Evolutionary conservation across 208 protist genomes (phyloP).

Genomic region (Trypanosoma brucei): DNA sequence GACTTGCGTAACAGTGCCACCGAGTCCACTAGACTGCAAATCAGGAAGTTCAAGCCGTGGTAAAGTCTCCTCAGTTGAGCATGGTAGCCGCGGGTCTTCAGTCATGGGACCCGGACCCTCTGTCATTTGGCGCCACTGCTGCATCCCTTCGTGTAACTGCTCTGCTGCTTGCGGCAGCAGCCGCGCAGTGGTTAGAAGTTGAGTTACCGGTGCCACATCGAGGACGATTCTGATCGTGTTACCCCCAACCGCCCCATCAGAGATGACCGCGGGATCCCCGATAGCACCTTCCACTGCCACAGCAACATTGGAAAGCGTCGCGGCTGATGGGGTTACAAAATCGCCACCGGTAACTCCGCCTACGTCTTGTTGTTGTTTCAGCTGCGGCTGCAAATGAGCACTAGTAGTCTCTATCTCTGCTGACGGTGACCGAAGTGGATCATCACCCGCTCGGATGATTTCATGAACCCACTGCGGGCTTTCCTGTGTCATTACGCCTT

Average conservation of each 20-base stretch:
- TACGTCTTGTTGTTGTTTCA: not conserved
- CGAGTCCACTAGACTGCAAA: too few relatives aligned
- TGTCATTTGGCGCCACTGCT: not conserved
- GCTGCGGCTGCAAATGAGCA: not conserved
- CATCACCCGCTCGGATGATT: constrained; percentile 11
- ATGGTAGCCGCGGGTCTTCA: too few relatives aligned
- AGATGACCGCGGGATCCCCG: constrained; percentile 6
- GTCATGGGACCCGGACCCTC: too few relatives aligned
- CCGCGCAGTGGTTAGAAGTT: constrained; percentile 4
- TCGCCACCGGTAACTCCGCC: not conserved
- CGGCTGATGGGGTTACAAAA: not conserved
- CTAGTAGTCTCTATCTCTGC: not conserved
- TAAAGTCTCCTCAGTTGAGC: too few relatives aligned
- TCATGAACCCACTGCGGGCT: constrained; percentile 20
- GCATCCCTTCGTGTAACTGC: not conserved
- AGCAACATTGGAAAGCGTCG: constrained; percentile 4
- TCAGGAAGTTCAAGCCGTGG: too few relatives aligned
- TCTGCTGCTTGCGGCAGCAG: not conserved
- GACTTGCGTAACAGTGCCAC: too few relatives aligned
- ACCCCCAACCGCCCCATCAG: not conserved
- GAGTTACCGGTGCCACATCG: constrained; percentile 29
- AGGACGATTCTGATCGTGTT: constrained; percentile 27
- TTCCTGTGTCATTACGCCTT: not conserved
- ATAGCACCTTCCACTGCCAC: constrained; percentile 7
- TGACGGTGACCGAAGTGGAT: constrained; percentile 16